Percentiles rank a stretch among this genome's conserved stretches.
These are phyloP conservation scores for Dactylellina haptotyla DNA, from an alignment of 2,329 filamentous ascomycete species.

Conservation along the genomic window DNA sequence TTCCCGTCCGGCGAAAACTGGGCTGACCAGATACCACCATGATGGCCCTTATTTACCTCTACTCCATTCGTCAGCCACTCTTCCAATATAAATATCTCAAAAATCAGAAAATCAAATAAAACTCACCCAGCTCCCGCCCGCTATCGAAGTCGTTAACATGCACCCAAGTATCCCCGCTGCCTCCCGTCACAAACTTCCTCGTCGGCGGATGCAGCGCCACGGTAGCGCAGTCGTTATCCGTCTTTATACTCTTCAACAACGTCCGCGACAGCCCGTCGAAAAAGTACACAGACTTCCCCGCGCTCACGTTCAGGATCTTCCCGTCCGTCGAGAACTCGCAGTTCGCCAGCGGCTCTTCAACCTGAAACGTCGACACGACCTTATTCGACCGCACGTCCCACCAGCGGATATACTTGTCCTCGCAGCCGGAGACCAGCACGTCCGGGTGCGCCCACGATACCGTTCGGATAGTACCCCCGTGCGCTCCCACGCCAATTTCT, in stretches of 20 bases:
- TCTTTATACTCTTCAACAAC: conserved; percentile 79
- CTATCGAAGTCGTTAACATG: conserved; percentile 89
- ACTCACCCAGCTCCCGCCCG: conserved; percentile 72
- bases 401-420: conserved; percentile 92
- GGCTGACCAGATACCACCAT: conserved; percentile 96
- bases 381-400: conserved; percentile 84
- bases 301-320: conserved; percentile 84
- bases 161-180: conserved; percentile 98
- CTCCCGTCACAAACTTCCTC: conserved; percentile 87
- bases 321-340: conserved; percentile 82
- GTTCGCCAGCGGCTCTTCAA: conserved; percentile 87
- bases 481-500: conserved; percentile 86
- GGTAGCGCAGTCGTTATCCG: conserved; percentile 87
- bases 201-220: conserved; percentile 85
- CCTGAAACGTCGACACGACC: conserved; percentile 77
- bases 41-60: conserved; percentile 96
- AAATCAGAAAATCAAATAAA: neutral
- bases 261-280: conserved; percentile 67
- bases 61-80: conserved; percentile 54
- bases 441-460: conserved; percentile 96
- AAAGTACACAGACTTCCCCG: conserved; percentile 94
- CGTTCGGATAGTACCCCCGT: conserved; percentile 90
- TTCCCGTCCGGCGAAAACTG: conserved; percentile 95
- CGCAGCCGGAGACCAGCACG: conserved; percentile 86
- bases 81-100: neutral